phyloP scores from a whole-genome alignment of 768 basidiomycete species.

The Rhodotorula toruloides region DNA sequence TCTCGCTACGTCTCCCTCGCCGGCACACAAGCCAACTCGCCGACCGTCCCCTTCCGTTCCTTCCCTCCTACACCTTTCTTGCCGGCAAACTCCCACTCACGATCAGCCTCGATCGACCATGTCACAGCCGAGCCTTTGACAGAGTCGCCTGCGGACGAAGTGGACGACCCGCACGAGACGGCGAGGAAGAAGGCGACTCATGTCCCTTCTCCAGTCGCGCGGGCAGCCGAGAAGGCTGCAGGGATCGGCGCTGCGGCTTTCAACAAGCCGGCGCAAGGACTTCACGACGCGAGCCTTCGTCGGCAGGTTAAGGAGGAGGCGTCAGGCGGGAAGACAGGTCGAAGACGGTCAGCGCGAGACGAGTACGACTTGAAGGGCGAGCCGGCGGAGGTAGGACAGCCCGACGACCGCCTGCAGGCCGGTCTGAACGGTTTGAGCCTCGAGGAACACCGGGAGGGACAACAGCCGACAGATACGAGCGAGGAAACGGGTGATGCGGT shows the following conservation, averaged over 20 bases:
- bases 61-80: conserved; percentile 39
- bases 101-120: conserved; percentile 4
- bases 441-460: background rate
- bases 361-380: conserved; percentile 24
- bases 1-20: conserved; percentile 34
- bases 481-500: conserved; percentile 30
- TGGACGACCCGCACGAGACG: background rate
- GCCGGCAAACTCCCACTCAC: background rate
- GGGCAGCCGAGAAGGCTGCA: conserved; percentile 19
- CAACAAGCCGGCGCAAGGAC: conserved; percentile 10
- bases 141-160: background rate
- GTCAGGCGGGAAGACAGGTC: background rate
- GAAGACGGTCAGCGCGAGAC: background rate
- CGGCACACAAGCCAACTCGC: conserved; percentile 23
- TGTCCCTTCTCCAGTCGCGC: conserved; percentile 17
- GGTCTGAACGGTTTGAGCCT: conserved; percentile 14
- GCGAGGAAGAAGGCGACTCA: background rate
- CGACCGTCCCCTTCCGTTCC: conserved; percentile 41
- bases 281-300: conserved; percentile 13
- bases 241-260: background rate
- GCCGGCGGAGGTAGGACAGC: conserved; percentile 1
- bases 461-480: background rate
- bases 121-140: background rate
- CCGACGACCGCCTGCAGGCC: conserved; percentile 1
- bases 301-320: conserved; percentile 8